Evolutionary conservation across 2,329 filamentous ascomycete genomes (phyloP).

Genomic region (Hirsutella rhossiliensis): DNA sequence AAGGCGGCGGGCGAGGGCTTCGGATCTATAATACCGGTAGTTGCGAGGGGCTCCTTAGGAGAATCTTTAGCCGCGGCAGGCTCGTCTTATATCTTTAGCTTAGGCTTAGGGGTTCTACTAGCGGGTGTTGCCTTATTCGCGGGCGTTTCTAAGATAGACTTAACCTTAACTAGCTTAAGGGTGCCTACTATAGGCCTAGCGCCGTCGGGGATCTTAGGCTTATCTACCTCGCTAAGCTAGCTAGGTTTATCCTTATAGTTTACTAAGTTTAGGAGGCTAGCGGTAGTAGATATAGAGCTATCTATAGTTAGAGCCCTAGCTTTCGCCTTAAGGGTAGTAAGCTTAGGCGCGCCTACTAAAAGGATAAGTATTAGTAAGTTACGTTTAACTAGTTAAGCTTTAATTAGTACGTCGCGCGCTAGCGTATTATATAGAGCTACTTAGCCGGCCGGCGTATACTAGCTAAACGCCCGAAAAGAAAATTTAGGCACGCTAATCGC

Average conservation of each 20-base stretch:
- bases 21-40: conserved; percentile 6
- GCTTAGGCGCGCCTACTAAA: conserved; percentile 17
- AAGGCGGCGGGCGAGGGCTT: neutral
- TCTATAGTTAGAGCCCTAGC: conserved; percentile 14
- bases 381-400: neutral
- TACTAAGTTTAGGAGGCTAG: conserved; percentile 6
- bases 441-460: neutral
- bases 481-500: neutral
- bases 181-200: conserved; percentile 6
- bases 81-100: conserved; percentile 19
- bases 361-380: neutral
- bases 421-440: neutral
- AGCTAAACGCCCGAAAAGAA: neutral
- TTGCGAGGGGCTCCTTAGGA: conserved; percentile 13
- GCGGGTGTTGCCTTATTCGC: conserved; percentile 20
- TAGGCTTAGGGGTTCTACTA: conserved; percentile 21
- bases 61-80: conserved; percentile 10
- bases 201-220: conserved; percentile 8
- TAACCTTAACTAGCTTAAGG: conserved; percentile 23
- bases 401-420: neutral
- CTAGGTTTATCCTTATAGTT: conserved; percentile 7
- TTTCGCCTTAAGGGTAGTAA: conserved; percentile 14
- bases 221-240: neutral
- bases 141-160: conserved; percentile 23
- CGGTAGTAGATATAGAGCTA: conserved; percentile 2